Base-by-base conservation (phyloP, 225 moss, liverwort and hornwort genomes). In the Sphagnum contortum region DNA sequence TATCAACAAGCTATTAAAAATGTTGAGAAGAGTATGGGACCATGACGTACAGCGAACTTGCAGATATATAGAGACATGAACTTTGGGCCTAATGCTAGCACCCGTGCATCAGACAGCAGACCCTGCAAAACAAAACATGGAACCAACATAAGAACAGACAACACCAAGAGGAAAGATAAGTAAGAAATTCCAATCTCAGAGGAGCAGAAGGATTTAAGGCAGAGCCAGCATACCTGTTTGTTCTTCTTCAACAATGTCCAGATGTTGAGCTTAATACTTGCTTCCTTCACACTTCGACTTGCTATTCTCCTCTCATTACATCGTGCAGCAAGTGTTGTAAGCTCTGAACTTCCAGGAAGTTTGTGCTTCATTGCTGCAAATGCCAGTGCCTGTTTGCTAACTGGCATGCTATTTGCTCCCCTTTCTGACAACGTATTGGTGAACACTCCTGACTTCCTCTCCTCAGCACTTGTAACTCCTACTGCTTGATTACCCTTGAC, bases 231-330 rank as follows among this genome's bases (percentile, higher is more conserved):
- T 47, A 78, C 95, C 88, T 83, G 85, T 64, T 96, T 29, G 29
- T 29, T 96, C 61, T 83, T 90, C 80, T 85, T 96, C 9, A 96
- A 74, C 90, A 96, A 80, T 29, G 83, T 84, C 92, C 95, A 96
- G 12, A 92, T 64, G 66, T 96, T 92, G 61, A 96, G 81, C 75
- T 88, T 96, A 65, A 90, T 88, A 72, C 87, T 89, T 9, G 92
- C 92, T 68, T 96, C 92, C 72, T 85, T 92, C 61, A 96, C 95
- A 67, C 88, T 90, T 66, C 92, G 86, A 70, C 92, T 78, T 4
- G 95, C 95, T 78, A 90, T 64, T 67, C 86, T 96, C 70, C 95
- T 87, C 77, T 96, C 95, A 60, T 96, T 96, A 74, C 95, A 96
- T 58, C 90, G 95, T 12, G 83, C 82, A 75, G 95, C 95, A 44